Base-by-base conservation (phyloP, 768 basidiomycete genomes). In the Melanogaster broomeanus region DNA sequence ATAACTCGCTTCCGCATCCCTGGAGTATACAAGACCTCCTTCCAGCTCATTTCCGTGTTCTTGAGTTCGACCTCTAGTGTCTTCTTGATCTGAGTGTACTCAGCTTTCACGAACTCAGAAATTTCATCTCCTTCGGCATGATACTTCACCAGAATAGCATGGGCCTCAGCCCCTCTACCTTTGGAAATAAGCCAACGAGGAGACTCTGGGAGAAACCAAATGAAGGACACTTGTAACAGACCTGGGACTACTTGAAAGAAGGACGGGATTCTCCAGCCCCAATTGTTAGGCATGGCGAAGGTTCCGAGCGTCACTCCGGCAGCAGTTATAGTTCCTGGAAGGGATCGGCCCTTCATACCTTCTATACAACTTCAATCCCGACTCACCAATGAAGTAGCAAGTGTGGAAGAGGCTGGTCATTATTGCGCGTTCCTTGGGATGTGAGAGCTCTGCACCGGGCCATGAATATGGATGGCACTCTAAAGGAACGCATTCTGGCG, bases 221-320 rank as follows among this genome's bases (percentile, higher is more conserved):
- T 73, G 64, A 87, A 82, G 27, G 55, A 51, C 39, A 85, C 60
- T 54, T 86, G 84, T 19, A 85, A 64, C 10, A 73, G 30, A 52
- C 77, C 78, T 2, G 85, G 85, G 1, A 75, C 61, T 28, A 79
- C 57, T 63, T 87, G 85, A 6, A 85, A 73, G 18, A 83, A 80
- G 1, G 58, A 62, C 0, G 83, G 85, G 19, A 86, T 83, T 16
- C 85, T 75, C 85, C 85, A 87, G 11, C 79, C 82, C 83, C 83
- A 84, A 58, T 81, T 76, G 42, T 57, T 77, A 0, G 58, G 42
- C 74, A 87, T 82, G 10, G 69, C 54, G 71, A 87, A 88, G 0
- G 87, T 88, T 9, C 81, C 81, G 30, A 86, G 78, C 0, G 84
- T 88, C 21, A 57, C 52, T 4, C 76, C 80, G 8, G 82, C 81